phyloP scores from a whole-genome alignment of 768 basidiomycete genomes.

The Daedaleopsis nitida region DNA sequence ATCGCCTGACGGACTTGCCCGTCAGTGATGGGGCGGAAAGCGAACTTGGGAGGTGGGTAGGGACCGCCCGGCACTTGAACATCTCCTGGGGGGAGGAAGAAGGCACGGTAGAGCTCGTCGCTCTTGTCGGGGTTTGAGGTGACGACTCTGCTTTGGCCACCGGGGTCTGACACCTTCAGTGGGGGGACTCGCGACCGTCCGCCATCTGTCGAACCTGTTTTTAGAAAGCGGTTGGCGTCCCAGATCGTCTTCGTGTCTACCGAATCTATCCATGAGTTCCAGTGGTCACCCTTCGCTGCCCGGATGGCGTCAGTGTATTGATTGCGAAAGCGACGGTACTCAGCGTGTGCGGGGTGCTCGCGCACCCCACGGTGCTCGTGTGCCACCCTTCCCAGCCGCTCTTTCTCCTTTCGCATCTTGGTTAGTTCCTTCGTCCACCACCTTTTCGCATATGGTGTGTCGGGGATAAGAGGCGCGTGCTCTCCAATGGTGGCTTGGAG shows the following conservation, averaged over 20 bases:
- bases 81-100: too few species aligned
- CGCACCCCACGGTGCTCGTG: slow-evolving; percentile 9
- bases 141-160: slow-evolving; percentile 7
- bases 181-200: slow-evolving; percentile 24
- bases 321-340: slow-evolving; percentile 16
- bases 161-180: not conserved
- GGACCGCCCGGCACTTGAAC: too few species aligned
- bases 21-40: too few species aligned
- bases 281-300: slow-evolving; percentile 25
- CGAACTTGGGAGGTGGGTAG: too few species aligned
- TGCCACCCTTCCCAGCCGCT: slow-evolving; percentile 19
- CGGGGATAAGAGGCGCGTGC: slow-evolving; percentile 23
- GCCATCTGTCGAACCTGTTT: slow-evolving; percentile 11
- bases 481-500: slow-evolving; percentile 23
- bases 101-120: too few species aligned
- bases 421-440: slow-evolving; percentile 39
- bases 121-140: too few species aligned
- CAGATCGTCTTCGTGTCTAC: slow-evolving; percentile 21
- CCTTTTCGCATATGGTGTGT: slow-evolving; percentile 29
- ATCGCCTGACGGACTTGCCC: too few species aligned
- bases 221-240: slow-evolving; percentile 17
- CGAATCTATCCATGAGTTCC: too few species aligned
- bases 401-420: slow-evolving; percentile 12
- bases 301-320: slow-evolving; percentile 17
- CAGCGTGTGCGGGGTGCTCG: slow-evolving; percentile 16